phyloP scores from a whole-genome alignment of 2,329 filamentous ascomycete genomes.

The Ascocoryne sarcoides region DNA sequence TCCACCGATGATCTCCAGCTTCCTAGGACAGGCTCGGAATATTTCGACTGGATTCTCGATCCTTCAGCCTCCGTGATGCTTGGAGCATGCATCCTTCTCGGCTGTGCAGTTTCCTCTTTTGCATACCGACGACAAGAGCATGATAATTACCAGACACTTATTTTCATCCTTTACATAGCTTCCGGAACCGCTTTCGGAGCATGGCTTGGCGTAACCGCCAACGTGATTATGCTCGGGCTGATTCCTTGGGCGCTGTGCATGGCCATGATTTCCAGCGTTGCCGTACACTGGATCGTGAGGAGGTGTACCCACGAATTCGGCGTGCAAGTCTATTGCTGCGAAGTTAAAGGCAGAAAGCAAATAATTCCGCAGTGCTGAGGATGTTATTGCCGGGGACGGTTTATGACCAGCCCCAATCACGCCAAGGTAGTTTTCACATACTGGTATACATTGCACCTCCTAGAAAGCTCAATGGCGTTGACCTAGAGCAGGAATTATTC shows the following conservation, averaged over 20 bases:
- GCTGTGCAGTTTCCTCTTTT: conserved; percentile 31
- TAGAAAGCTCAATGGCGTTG: neutral
- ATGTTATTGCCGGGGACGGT: neutral
- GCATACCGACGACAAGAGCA: conserved; percentile 27
- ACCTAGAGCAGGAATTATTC: too few relatives aligned
- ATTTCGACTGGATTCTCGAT: conserved; percentile 20
- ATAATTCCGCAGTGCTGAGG: conserved; percentile 1
- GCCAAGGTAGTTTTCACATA: neutral
- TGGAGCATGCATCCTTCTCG: conserved; percentile 29
- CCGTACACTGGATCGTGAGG: conserved; percentile 20
- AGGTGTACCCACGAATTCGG: conserved; percentile 15
- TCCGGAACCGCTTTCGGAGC: conserved; percentile 23
- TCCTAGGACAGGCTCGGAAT: conserved; percentile 5
- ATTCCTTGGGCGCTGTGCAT: conserved; percentile 30
- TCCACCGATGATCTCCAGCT: neutral
- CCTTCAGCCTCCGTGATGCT: conserved; percentile 30
- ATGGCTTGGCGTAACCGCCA: conserved; percentile 18
- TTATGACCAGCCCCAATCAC: neutral
- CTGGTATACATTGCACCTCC: neutral
- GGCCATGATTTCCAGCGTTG: conserved; percentile 30
- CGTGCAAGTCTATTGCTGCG: conserved; percentile 4
- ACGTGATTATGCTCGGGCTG: conserved; percentile 29
- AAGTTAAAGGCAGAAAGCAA: conserved; percentile 9
- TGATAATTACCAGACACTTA: conserved; percentile 27
- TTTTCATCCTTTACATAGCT: conserved; percentile 25